Conservation (phyloP, 169 alveolate genomes). For the Fabrea salina region DNA sequence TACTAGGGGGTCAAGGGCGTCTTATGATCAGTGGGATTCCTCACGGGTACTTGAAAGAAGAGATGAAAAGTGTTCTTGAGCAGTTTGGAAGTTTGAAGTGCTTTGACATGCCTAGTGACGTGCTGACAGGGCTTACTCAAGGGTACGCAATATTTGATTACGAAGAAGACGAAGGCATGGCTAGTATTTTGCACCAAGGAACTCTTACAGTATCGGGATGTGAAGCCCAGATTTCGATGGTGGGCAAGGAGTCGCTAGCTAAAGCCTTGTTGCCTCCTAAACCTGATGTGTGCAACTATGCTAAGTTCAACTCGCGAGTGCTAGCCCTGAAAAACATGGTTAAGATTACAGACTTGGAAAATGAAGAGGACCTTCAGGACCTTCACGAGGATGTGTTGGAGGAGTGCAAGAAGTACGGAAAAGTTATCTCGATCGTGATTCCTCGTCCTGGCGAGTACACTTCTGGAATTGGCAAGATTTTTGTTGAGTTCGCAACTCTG, state of each 20-base stretch:
- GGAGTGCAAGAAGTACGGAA: constrained; percentile 59
- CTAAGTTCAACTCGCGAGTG: constrained; percentile 57
- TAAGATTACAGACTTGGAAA: constrained; percentile 40
- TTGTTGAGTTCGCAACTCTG: constrained; percentile 55
- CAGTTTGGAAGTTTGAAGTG: constrained; percentile 1
- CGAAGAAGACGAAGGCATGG: constrained; percentile 22
- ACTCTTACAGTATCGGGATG: constrained; percentile 25
- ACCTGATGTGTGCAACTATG: constrained; percentile 28
- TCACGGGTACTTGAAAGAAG: constrained; percentile 8
- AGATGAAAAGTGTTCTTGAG: neutral
- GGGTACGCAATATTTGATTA: constrained; percentile 21
- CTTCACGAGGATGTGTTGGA: constrained; percentile 65
- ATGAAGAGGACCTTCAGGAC: constrained; percentile 65
- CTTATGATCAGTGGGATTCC: constrained; percentile 28
- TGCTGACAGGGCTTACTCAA: constrained; percentile 27
- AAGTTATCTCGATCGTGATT: constrained; percentile 59
- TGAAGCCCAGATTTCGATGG: neutral
- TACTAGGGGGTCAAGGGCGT: constrained; percentile 20
- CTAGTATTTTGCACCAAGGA: constrained; percentile 24
- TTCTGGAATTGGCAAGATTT: constrained; percentile 68
- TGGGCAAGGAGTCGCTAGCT: constrained; percentile 11
- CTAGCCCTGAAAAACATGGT: constrained; percentile 57
- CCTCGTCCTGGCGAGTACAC: constrained; percentile 61
- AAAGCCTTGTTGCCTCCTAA: constrained; percentile 43
- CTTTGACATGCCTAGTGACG: constrained; percentile 32